Evolutionary conservation across 345 rosid species (phyloP).

Genomic region (Hibiscus syriacus): DNA sequence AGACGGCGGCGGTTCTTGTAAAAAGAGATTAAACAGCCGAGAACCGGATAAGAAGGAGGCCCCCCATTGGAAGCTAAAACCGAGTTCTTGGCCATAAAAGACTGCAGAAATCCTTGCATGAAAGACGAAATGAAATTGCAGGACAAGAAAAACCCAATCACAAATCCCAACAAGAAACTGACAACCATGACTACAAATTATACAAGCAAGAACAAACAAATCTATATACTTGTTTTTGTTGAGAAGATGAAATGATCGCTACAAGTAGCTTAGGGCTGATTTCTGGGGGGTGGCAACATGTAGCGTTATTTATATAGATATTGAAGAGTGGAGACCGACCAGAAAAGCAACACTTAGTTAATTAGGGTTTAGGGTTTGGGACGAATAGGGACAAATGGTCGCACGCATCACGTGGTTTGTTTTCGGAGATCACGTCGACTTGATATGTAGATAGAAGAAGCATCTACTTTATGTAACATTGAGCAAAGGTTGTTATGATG

Average conservation of each 20-base stretch:
- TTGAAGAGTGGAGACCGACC: background rate
- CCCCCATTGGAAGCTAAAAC: background rate
- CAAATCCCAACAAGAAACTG: background rate
- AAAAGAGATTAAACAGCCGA: constrained; percentile 72
- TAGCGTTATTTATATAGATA: too few species aligned
- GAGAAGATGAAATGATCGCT: background rate
- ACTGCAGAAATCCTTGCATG: background rate
- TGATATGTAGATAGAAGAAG: too few species aligned
- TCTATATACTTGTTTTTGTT: background rate
- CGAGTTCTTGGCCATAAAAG: constrained; percentile 9
- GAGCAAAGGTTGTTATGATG: too few species aligned
- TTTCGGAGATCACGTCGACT: too few species aligned
- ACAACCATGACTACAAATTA: background rate
- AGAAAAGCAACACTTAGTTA: background rate
- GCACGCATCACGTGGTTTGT: background rate
- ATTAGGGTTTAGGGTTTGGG: background rate
- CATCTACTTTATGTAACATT: too few species aligned
- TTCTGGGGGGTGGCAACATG: background rate
- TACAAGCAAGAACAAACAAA: background rate
- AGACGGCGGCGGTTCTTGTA: constrained; percentile 54
- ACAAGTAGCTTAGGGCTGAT: background rate
- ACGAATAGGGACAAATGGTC: background rate
- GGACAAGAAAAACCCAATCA: background rate
- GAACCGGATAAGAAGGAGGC: constrained; percentile 53
- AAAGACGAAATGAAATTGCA: background rate